These are phyloP conservation scores for Phytophthora meadii DNA, from an alignment of 352 stramenopile genomes.

Conservation along the genomic window DNA sequence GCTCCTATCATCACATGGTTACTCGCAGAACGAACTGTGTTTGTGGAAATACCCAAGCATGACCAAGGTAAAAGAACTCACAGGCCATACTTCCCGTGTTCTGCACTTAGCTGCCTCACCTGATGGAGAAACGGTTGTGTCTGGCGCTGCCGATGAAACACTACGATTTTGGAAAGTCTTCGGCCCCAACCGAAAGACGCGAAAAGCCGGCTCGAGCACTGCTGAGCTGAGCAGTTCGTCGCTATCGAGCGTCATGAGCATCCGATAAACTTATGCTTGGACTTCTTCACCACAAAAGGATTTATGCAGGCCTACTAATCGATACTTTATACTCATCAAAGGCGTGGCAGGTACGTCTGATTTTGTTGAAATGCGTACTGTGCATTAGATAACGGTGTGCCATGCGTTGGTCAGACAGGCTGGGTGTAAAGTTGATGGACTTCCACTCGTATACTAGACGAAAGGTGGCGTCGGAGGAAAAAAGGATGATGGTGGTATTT, in stretches of 20 bases:
- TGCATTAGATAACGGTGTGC: slow-evolving; percentile 1
- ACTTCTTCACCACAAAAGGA: slow-evolving; percentile 5
- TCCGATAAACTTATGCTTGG: slow-evolving; percentile 55
- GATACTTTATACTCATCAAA: slow-evolving; percentile 6
- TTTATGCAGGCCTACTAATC: slow-evolving; percentile 7
- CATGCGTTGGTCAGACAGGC: slow-evolving; percentile 14
- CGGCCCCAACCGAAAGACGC: slow-evolving; percentile 82
- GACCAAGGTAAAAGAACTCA: slow-evolving; percentile 97
- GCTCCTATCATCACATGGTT: slow-evolving; percentile 98
- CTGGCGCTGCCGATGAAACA: slow-evolving; percentile 98
- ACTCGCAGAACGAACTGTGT: slow-evolving; percentile 97
- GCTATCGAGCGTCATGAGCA: slow-evolving; percentile 84
- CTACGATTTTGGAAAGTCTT: slow-evolving; percentile 99
- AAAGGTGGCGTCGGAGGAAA: slow-evolving; percentile 18
- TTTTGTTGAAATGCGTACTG: background rate
- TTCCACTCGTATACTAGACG: slow-evolving; percentile 24
- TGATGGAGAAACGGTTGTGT: slow-evolving; percentile 97
- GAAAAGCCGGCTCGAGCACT: slow-evolving; percentile 61
- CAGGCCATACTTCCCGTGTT: slow-evolving; percentile 96
- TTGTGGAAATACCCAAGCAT: slow-evolving; percentile 99
- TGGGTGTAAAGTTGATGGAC: slow-evolving; percentile 23
- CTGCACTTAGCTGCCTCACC: slow-evolving; percentile 97
- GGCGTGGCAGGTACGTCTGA: slow-evolving; percentile 9
- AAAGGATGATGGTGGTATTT: slow-evolving; percentile 38
- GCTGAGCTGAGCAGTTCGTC: slow-evolving; percentile 69